Conservation (phyloP, 2,329 filamentous ascomycete species). For the Aciculosporium take region DNA sequence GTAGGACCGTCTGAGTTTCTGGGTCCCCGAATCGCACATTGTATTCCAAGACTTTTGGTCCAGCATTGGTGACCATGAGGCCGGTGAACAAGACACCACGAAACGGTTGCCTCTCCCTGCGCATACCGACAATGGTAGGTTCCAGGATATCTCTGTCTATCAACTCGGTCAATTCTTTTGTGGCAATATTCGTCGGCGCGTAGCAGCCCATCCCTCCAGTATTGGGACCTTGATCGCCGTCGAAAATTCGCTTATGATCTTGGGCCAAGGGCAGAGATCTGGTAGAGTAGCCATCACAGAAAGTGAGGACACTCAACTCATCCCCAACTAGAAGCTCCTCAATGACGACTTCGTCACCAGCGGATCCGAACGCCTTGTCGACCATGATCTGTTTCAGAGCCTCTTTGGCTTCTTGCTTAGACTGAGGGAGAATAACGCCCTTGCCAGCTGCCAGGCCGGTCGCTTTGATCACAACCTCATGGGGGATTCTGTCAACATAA, state of each 20-base stretch:
- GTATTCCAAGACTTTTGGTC: conserved; percentile 78
- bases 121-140: conserved; percentile 81
- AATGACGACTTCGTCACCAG: conserved; percentile 84
- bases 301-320: conserved; percentile 80
- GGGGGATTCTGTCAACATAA: conserved; percentile 57
- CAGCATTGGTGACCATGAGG: conserved; percentile 76
- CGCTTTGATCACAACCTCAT: conserved; percentile 86
- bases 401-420: conserved; percentile 66
- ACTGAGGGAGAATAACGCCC: conserved; percentile 78
- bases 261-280: conserved; percentile 78
- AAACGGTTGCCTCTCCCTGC: conserved; percentile 60
- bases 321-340: conserved; percentile 88
- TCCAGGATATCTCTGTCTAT: conserved; percentile 75
- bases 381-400: conserved; percentile 86
- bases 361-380: conserved; percentile 69
- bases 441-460: conserved; percentile 86
- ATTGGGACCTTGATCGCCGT: conserved; percentile 82
- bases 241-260: conserved; percentile 90
- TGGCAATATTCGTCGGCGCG: conserved; percentile 71
- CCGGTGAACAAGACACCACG: conserved; percentile 72
- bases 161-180: conserved; percentile 57
- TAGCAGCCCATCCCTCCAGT: conserved; percentile 98
- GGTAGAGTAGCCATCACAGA: conserved; percentile 79
- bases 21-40: conserved; percentile 89
- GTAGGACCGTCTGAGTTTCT: conserved; percentile 76